These are phyloP conservation scores for Phaeomoniella chlamydospora DNA, from an alignment of 2,329 filamentous ascomycete species.

Conservation along the genomic window DNA sequence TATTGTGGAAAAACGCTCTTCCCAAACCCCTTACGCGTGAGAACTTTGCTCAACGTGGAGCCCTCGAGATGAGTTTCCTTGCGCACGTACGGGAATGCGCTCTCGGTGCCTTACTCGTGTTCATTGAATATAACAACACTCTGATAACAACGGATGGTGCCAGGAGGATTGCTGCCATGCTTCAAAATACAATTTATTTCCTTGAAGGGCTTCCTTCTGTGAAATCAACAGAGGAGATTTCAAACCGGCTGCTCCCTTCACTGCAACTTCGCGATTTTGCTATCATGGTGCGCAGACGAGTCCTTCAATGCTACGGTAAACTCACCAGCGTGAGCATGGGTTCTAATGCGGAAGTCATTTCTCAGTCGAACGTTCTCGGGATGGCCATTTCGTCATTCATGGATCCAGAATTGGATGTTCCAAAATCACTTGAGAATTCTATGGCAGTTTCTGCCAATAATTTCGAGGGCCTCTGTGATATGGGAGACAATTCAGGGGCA, in stretches of 20 bases:
- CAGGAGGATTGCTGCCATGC: constrained; percentile 81
- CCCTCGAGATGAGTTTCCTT: constrained; percentile 81
- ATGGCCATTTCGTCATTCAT: constrained; percentile 84
- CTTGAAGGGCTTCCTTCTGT: constrained; percentile 70
- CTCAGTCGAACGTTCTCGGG: constrained; percentile 84
- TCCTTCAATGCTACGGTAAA: constrained; percentile 89
- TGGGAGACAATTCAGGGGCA: constrained; percentile 87
- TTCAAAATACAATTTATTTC: constrained; percentile 87
- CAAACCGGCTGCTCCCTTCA: constrained; percentile 68
- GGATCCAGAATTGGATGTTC: constrained; percentile 74
- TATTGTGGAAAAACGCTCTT: constrained; percentile 94
- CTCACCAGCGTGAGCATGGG: constrained; percentile 77
- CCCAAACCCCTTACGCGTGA: constrained; percentile 91
- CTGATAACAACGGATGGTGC: constrained; percentile 88
- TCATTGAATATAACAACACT: constrained; percentile 84
- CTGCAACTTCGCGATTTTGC: constrained; percentile 82
- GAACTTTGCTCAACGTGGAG: constrained; percentile 67
- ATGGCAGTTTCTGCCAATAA: constrained; percentile 81
- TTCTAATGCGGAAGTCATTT: constrained; percentile 68
- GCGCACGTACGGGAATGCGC: constrained; percentile 92
- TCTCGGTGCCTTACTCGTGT: constrained; percentile 77
- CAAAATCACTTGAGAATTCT: constrained; percentile 72
- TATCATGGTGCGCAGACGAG: constrained; percentile 81
- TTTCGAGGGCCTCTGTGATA: constrained; percentile 91
- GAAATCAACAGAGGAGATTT: constrained; percentile 75